Evolutionary conservation across 2,329 filamentous ascomycete species (phyloP).

Genomic region (Xylariaceae sp.): DNA sequence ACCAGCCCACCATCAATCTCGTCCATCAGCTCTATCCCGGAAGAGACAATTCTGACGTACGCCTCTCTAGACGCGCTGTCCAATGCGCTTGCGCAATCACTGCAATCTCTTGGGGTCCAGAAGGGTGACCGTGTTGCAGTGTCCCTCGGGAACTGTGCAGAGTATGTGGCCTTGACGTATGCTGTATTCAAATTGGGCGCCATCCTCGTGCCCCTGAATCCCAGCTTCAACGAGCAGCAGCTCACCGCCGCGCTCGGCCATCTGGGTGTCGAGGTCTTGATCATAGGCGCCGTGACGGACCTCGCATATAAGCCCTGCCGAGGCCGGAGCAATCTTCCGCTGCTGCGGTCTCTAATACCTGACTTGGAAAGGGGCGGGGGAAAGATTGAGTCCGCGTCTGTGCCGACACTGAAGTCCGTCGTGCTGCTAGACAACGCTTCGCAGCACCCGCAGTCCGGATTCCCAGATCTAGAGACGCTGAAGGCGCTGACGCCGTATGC

Average conservation of each 20-base stretch:
- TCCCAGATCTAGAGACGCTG: conserved; percentile 34
- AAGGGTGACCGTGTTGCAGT: conserved; percentile 85
- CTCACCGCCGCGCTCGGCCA: conserved; percentile 74
- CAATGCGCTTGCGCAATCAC: conserved; percentile 68
- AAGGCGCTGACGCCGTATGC: conserved; percentile 43
- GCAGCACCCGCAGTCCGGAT: conserved; percentile 41
- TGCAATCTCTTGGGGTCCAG: conserved; percentile 65
- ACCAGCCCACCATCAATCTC: too few relatives aligned
- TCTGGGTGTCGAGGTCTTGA: conserved; percentile 66
- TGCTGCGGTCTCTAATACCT: conserved; percentile 43
- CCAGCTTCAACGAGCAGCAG: conserved; percentile 77
- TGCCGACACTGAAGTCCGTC: conserved; percentile 67
- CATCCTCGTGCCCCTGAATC: conserved; percentile 88
- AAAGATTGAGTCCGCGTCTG: conserved; percentile 37
- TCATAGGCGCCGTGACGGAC: conserved; percentile 86
- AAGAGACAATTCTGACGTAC: conserved; percentile 71
- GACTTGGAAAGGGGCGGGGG: conserved; percentile 29
- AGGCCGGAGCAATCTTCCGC: conserved; percentile 48
- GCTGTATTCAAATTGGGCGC: conserved; percentile 93
- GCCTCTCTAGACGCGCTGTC: conserved; percentile 69
- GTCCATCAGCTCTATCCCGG: conserved; percentile 14
- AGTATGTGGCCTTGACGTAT: conserved; percentile 82
- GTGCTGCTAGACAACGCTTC: conserved; percentile 75
- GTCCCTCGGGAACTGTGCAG: conserved; percentile 77
- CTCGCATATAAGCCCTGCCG: conserved; percentile 60